Percentiles rank a stretch among this genome's conserved stretches.
Evolutionary conservation across 2,329 filamentous ascomycete species (phyloP).

Genomic region (Aspergillus luchuensis): DNA sequence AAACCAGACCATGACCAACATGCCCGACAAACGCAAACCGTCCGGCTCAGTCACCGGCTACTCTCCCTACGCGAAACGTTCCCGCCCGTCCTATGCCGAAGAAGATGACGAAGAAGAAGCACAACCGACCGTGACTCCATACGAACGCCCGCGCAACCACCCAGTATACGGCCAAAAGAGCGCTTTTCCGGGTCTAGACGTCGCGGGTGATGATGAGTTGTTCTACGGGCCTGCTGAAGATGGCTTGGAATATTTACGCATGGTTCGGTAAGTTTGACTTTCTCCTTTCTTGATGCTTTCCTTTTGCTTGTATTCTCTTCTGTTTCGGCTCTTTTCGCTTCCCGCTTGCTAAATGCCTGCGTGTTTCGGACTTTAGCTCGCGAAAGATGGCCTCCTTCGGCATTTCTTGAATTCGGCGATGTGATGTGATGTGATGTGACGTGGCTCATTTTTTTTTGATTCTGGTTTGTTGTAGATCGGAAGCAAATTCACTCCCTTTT

Average conservation of each 20-base stretch:
- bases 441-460: slow-evolving; percentile 15
- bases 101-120: slow-evolving; percentile 31
- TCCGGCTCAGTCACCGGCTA: slow-evolving; percentile 18
- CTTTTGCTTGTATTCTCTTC: slow-evolving; percentile 15
- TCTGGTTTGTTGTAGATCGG: slow-evolving; percentile 56
- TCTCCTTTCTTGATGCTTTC: slow-evolving; percentile 19
- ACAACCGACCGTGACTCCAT: slow-evolving; percentile 17
- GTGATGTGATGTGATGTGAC: background rate
- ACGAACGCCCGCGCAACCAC: slow-evolving; percentile 54
- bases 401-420: background rate
- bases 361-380: slow-evolving; percentile 18
- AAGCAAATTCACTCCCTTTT: slow-evolving; percentile 73
- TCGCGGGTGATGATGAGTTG: slow-evolving; percentile 54
- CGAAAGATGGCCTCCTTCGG: slow-evolving; percentile 6
- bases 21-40: slow-evolving; percentile 40
- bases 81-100: slow-evolving; percentile 33
- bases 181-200: slow-evolving; percentile 66
- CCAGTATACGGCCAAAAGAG: slow-evolving; percentile 71
- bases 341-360: slow-evolving; percentile 25
- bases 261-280: slow-evolving; percentile 63
- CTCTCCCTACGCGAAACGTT: slow-evolving; percentile 32
- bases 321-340: slow-evolving; percentile 15
- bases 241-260: slow-evolving; percentile 69
- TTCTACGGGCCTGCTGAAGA: slow-evolving; percentile 69
- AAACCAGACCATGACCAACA: slow-evolving; percentile 20